Evolutionary conservation across 2,329 filamentous ascomycete genomes (phyloP).

Genomic region (Penicillium janthinellum): DNA sequence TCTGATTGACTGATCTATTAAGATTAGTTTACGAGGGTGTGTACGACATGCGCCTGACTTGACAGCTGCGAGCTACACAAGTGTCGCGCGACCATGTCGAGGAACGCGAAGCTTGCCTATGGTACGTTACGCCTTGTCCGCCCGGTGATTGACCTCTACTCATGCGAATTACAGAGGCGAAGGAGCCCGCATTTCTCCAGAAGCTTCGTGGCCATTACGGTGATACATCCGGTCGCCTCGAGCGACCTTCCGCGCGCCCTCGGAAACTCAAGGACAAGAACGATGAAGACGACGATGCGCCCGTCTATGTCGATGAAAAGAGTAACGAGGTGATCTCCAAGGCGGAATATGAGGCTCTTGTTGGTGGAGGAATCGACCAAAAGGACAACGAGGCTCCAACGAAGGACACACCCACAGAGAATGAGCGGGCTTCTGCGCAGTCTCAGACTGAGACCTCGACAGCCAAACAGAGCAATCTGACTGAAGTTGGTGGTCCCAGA

Average conservation of each 20-base stretch:
- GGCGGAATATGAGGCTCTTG: slow-evolving; percentile 45
- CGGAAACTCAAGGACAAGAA: slow-evolving; percentile 37
- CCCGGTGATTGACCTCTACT: not conserved
- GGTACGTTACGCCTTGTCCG: slow-evolving; percentile 31
- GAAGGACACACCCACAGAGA: slow-evolving; percentile 16
- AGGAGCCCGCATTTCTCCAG: slow-evolving; percentile 47
- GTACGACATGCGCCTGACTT: slow-evolving; percentile 15
- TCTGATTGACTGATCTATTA: not conserved
- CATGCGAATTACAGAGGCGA: slow-evolving; percentile 35
- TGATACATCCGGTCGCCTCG: slow-evolving; percentile 38
- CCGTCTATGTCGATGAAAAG: slow-evolving; percentile 48
- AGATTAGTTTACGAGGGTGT: not conserved
- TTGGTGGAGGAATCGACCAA: slow-evolving; percentile 29
- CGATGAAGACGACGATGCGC: slow-evolving; percentile 45
- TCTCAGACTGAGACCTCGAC: slow-evolving; percentile 17
- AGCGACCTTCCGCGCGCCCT: slow-evolving; percentile 40
- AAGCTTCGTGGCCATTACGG: slow-evolving; percentile 44
- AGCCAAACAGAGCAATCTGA: slow-evolving; percentile 39
- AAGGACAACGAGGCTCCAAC: slow-evolving; percentile 15
- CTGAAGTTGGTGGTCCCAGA: slow-evolving; percentile 44
- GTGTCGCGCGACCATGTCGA: slow-evolving; percentile 35
- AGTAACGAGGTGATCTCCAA: slow-evolving; percentile 49
- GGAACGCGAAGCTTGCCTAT: slow-evolving; percentile 49
- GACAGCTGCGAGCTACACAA: slow-evolving; percentile 12
- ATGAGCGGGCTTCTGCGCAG: slow-evolving; percentile 17